A percentile compares a stretch with the other conserved stretches of the same genome.
Conservation (phyloP, 164 flowering plant species). For the Piper longum region DNA sequence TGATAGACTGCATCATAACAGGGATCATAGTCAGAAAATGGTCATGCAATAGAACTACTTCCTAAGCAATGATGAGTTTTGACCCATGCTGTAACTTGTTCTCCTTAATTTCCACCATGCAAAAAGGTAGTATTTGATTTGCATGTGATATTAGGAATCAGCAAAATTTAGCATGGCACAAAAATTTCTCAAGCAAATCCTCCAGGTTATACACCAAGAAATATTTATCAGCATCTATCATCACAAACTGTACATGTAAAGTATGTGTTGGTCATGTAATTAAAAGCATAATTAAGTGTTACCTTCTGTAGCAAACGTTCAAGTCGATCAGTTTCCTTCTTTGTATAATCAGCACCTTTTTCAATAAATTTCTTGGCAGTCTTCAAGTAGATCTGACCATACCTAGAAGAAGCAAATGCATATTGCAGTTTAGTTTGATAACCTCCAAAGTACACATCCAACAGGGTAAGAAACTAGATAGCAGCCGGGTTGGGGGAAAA, state of each 20-base stretch:
- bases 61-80: neutral
- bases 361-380: conserved; percentile 54
- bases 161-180: too few species aligned
- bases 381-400: conserved; percentile 75
- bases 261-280: neutral
- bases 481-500: neutral
- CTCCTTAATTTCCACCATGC: too few species aligned
- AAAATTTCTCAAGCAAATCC: too few species aligned
- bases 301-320: conserved; percentile 91
- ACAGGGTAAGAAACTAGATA: neutral
- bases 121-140: too few species aligned
- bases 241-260: neutral
- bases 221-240: neutral
- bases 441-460: neutral
- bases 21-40: neutral
- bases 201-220: too few species aligned
- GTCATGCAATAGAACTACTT: neutral
- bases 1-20: conserved; percentile 53
- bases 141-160: too few species aligned
- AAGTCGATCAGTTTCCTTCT: conserved; percentile 61
- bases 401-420: conserved; percentile 23
- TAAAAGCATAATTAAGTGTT: neutral
- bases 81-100: neutral
- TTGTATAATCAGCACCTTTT: conserved; percentile 75
- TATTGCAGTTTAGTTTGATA: too few species aligned